Percentiles rank a stretch among this genome's conserved stretches.
These are phyloP conservation scores for Cordyceps cateniannulata DNA, from an alignment of 2,329 filamentous ascomycete species.

Conservation along the genomic window DNA sequence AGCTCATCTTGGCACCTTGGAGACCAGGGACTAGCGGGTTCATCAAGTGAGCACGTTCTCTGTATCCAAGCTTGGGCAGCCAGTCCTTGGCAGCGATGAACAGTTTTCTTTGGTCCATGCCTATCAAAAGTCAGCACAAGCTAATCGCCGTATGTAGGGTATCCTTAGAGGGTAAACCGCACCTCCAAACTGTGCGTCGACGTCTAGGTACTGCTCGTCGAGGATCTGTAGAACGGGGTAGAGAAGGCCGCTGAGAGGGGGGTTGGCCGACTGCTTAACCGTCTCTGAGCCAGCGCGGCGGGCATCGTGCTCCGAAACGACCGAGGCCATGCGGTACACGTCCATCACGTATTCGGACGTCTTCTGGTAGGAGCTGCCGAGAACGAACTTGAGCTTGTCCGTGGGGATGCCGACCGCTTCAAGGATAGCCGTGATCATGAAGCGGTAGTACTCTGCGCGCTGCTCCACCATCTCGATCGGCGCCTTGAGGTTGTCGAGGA, in stretches of 20 bases:
- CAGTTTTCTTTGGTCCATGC: slow-evolving; percentile 79
- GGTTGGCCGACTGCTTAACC: slow-evolving; percentile 83
- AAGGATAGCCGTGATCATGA: slow-evolving; percentile 67
- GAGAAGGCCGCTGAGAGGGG: slow-evolving; percentile 49
- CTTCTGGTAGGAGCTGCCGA: slow-evolving; percentile 78
- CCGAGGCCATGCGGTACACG: slow-evolving; percentile 65
- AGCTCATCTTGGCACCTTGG: slow-evolving; percentile 78
- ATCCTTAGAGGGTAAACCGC: slow-evolving; percentile 31
- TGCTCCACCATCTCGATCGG: slow-evolving; percentile 80
- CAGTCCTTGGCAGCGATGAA: slow-evolving; percentile 81
- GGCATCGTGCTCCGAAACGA: slow-evolving; percentile 72
- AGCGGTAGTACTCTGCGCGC: slow-evolving; percentile 78
- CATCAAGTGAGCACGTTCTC: slow-evolving; percentile 42
- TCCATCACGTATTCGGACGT: slow-evolving; percentile 77
- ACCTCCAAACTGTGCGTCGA: slow-evolving; percentile 77
- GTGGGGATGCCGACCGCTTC: slow-evolving; percentile 72
- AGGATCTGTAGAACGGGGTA: slow-evolving; percentile 65
- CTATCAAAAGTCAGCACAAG: slow-evolving; percentile 13
- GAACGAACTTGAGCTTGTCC: slow-evolving; percentile 73
- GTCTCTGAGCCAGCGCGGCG: slow-evolving; percentile 90
- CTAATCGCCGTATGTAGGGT: background rate
- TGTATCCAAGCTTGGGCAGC: slow-evolving; percentile 80
- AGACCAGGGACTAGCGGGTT: slow-evolving; percentile 85
- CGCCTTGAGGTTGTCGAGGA: slow-evolving; percentile 78
- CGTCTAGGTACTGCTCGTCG: slow-evolving; percentile 82